phyloP scores from a whole-genome alignment of 805 yeast species.

The Metschnikowia colocasiae region DNA sequence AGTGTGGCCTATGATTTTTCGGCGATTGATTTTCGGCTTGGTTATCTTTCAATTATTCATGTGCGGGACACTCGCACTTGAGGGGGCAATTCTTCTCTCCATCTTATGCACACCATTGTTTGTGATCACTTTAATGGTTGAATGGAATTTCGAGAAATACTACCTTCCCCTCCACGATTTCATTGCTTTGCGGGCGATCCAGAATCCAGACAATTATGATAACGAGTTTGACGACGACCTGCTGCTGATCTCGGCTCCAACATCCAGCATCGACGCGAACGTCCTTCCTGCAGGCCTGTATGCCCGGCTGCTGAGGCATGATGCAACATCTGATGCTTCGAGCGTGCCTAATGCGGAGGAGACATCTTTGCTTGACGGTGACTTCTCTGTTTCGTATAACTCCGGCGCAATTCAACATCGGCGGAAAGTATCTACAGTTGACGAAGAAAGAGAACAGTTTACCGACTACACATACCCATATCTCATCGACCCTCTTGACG shows the following conservation, averaged over 20 bases:
- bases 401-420: slow-evolving; percentile 14
- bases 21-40: slow-evolving; percentile 53
- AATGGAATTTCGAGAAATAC: slow-evolving; percentile 50
- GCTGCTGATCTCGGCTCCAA: slow-evolving; percentile 14
- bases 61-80: slow-evolving; percentile 61
- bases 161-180: slow-evolving; percentile 52
- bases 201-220: slow-evolving; percentile 39
- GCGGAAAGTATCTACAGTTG: slow-evolving; percentile 49
- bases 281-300: not conserved
- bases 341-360: slow-evolving; percentile 1
- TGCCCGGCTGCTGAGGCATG: not conserved
- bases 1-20: slow-evolving; percentile 62
- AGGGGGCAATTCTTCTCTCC: slow-evolving; percentile 51
- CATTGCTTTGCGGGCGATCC: slow-evolving; percentile 58
- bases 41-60: slow-evolving; percentile 57
- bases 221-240: slow-evolving; percentile 40
- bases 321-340: not conserved
- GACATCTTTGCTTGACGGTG: slow-evolving; percentile 15
- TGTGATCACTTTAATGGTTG: slow-evolving; percentile 41
- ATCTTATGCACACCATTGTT: slow-evolving; percentile 48
- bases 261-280: not conserved
- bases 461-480: slow-evolving; percentile 50
- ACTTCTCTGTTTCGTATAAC: slow-evolving; percentile 13
- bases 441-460: slow-evolving; percentile 52
- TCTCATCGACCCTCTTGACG: slow-evolving; percentile 45